These are phyloP conservation scores for Pythium dissotocum DNA, from an alignment of 352 stramenopile genomes.

Conservation along the genomic window DNA sequence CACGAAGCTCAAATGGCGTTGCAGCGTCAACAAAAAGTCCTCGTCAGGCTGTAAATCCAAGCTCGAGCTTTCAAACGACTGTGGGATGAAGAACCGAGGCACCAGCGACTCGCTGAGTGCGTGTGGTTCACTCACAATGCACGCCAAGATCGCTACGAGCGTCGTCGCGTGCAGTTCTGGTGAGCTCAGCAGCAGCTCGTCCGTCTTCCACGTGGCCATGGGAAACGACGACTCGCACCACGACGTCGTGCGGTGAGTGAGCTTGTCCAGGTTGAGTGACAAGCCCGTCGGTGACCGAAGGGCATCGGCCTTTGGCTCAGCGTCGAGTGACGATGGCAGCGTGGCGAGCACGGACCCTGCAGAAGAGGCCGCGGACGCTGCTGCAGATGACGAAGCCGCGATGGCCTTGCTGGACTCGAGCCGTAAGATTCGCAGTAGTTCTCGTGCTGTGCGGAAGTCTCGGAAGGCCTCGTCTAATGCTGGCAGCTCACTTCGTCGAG, in stretches of 20 bases:
- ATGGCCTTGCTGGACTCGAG: slow-evolving; percentile 2
- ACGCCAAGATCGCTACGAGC: slow-evolving; percentile 29
- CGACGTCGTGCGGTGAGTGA: neutral
- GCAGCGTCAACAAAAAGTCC: slow-evolving; percentile 49
- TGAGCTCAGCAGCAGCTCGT: slow-evolving; percentile 24
- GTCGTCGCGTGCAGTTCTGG: slow-evolving; percentile 22
- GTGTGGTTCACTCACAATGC: slow-evolving; percentile 31
- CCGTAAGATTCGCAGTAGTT: slow-evolving; percentile 3
- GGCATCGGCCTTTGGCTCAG: neutral
- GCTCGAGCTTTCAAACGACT: slow-evolving; percentile 19
- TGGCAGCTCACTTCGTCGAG: slow-evolving; percentile 5
- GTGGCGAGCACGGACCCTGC: neutral
- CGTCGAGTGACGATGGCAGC: neutral
- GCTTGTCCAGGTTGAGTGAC: slow-evolving; percentile 18
- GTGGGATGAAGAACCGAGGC: slow-evolving; percentile 29
- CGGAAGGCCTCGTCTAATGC: slow-evolving; percentile 20
- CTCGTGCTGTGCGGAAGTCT: slow-evolving; percentile 9
- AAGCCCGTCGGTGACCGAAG: neutral
- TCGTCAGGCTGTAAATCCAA: slow-evolving; percentile 18
- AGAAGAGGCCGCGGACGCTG: neutral
- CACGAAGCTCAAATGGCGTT: slow-evolving; percentile 35
- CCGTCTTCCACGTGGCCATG: neutral
- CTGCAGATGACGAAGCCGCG: neutral
- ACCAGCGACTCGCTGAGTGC: slow-evolving; percentile 14
- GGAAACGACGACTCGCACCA: neutral